A percentile compares a stretch with the other conserved stretches of the same genome.
Conservation (phyloP, 805 yeast species). For the Lachancea fermentati region DNA sequence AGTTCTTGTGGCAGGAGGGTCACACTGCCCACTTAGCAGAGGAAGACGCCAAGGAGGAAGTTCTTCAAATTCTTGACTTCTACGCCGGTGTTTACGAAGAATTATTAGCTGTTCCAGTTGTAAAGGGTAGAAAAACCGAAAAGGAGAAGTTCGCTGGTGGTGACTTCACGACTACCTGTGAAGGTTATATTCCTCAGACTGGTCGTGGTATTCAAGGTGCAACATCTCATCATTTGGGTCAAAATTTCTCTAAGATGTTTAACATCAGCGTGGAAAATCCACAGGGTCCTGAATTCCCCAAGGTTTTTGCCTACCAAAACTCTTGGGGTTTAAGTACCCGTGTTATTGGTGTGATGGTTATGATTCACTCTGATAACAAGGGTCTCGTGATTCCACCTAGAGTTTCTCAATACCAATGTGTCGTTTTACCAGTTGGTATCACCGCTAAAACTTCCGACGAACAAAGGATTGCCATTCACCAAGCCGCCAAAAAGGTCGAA, state of each 20-base stretch:
- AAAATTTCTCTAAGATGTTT: slow-evolving; percentile 98
- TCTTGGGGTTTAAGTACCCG: slow-evolving; percentile 99
- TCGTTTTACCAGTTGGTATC: slow-evolving; percentile 91
- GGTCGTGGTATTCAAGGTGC: slow-evolving; percentile 99
- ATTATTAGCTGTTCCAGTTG: slow-evolving; percentile 93
- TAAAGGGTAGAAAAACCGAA: slow-evolving; percentile 92
- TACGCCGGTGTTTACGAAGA: slow-evolving; percentile 84
- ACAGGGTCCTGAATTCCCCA: slow-evolving; percentile 79
- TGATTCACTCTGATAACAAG: slow-evolving; percentile 98
- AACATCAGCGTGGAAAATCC: slow-evolving; percentile 94
- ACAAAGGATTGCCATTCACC: slow-evolving; percentile 60
- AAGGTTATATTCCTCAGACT: slow-evolving; percentile 95
- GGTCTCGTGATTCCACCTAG: slow-evolving; percentile 98
- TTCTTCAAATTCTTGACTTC: slow-evolving; percentile 75
- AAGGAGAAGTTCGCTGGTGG: slow-evolving; percentile 99
- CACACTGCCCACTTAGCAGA: slow-evolving; percentile 92
- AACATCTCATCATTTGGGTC: slow-evolving; percentile 96
- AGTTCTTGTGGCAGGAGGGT: slow-evolving; percentile 99
- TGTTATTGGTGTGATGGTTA: slow-evolving; percentile 98
- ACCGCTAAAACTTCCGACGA: slow-evolving; percentile 81
- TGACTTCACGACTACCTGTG: slow-evolving; percentile 88
- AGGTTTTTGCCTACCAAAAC: slow-evolving; percentile 88
- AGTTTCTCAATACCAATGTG: slow-evolving; percentile 88
- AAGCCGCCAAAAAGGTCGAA: slow-evolving; percentile 69
- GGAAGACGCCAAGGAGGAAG: slow-evolving; percentile 80